Evolutionary conservation across 306 rosid genomes (phyloP), one percentile per base, ranked within the genome.

Genomic region (Cercis canadensis): DNA sequence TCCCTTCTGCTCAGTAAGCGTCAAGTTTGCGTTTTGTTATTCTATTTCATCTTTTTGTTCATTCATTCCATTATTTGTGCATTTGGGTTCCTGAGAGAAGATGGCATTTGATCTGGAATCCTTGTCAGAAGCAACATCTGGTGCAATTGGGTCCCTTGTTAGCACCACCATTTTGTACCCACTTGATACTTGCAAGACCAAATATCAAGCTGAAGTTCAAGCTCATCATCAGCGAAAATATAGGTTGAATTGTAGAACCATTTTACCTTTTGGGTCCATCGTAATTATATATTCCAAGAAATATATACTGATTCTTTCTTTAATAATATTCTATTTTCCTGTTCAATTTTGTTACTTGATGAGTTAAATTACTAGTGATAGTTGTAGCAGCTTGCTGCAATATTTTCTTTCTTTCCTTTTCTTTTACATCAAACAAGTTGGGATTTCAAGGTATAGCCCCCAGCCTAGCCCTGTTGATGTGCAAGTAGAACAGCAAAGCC

Each of bases 131-230:
- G 97, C 98, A 31, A 88, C 96, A 9, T 94, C 98, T 10, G 98
- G 98, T 8, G 98, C 98, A 62, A 83, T 94, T 73, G 98, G 97
- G 65, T 82, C 98, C 77, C 84, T 94, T 70, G 92, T 90, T 45
- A 88, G 97, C 84, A 94, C 98, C 82, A 86, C 96, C 31, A 72
- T 89, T 37, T 67, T 90, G 57, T 94, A 94, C 80, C 98, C 98
- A 43, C 96, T 94, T 44, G 98, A 94, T 66, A 94, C 98, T 17
- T 94, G 98, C 76, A 94, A 94, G 80, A 85, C 98, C 63, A 94
- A 94, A 53, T 94, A 88, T 76, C 98, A 94, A 87, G 98, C 98
- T 63, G 98, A 94, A 84, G 91, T 85, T 60, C 88, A 87, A 78
- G 83, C 89, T 83, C 80, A 69, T 4, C 82, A 86, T 64, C 89